Conservation (phyloP, 2,329 filamentous ascomycete genomes). For the Colletotrichum liriopes region DNA sequence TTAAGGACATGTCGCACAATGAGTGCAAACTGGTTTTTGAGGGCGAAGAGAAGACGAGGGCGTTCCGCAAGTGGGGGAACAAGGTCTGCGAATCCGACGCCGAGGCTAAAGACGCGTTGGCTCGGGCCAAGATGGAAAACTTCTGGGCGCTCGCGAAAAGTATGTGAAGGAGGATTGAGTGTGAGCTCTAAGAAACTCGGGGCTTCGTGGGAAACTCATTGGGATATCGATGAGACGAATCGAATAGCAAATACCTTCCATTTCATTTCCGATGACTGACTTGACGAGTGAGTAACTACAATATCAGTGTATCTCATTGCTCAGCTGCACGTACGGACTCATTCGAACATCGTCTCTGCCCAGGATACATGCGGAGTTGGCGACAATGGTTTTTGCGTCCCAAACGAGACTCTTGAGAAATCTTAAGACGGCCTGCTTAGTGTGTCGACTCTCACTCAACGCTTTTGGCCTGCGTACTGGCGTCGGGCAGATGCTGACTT, state of each 20-base stretch:
- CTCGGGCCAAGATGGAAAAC: constrained; percentile 90
- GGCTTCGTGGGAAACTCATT: neutral
- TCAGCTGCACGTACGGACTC: neutral
- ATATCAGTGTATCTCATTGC: neutral
- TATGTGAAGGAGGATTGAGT: constrained; percentile 33
- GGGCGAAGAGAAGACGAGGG: constrained; percentile 85
- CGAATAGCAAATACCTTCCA: neutral
- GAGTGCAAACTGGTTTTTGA: constrained; percentile 90
- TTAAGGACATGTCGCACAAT: constrained; percentile 88
- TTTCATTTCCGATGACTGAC: neutral
- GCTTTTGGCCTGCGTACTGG: too few species aligned
- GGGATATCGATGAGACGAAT: neutral
- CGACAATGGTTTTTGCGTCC: neutral
- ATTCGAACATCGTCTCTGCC: neutral
- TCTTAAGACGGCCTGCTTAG: neutral
- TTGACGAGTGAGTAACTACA: neutral
- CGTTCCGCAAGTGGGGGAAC: constrained; percentile 90
- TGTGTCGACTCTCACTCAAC: neutral
- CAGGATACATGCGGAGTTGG: neutral
- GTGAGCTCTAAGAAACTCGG: neutral
- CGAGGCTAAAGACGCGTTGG: constrained; percentile 85
- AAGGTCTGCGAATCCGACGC: constrained; percentile 94
- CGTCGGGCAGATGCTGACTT: neutral
- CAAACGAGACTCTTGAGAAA: neutral
- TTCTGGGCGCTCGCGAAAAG: constrained; percentile 94